Evolutionary conservation across 2,329 filamentous ascomycete species (phyloP), one percentile per base, ranked within the genome.

Genomic region (Seiridium unicorne): DNA sequence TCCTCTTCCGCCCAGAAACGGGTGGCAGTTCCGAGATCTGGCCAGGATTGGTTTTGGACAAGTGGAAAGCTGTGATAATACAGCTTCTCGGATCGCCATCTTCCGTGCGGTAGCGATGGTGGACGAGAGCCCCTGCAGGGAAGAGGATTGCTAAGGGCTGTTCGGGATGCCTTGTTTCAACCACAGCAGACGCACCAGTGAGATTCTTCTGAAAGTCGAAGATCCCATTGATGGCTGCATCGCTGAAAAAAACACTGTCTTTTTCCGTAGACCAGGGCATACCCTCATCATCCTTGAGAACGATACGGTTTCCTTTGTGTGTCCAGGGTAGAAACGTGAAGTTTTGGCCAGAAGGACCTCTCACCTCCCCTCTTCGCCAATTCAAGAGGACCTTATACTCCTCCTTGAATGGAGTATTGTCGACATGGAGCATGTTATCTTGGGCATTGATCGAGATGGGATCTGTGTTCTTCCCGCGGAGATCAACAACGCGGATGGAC

Each of bases 361-460:
- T 55, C 7, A 55, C 36, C 35, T 55, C 9, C 5, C 51, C 51
- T 13, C 18, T 11, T 36, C 26, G 8, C 51, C 51, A 55, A 36
- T 13, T 13, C 9, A 55, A n/a, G 5, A 55, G 13, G 3, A 55
- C 9, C 36, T 55, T 55, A 34, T 55, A 55, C 36, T 55, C 51
- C n/a, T 55, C 51, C 5, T 13, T 6, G 38, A 55, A 55, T 3
- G 51, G 51, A 6, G 51, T 55, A n/a, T 55, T 55, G 18, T 55
- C 51, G 38, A 55, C n/a, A 32, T 55, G 51, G 11, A 55, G 51
- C 51, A 55, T 55, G 26, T 55, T 55, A n/a, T 55, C 51, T 26
- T 55, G 51, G 9, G 51, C 51, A 55, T 55, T 55, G 5, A 55
- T 13, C n/a, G 51, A 55, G n/a, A 55, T 42, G 5, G 51, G 51